Evolutionary conservation across 129 eudicot species (phyloP).

Genomic region (Apium graveolens): DNA sequence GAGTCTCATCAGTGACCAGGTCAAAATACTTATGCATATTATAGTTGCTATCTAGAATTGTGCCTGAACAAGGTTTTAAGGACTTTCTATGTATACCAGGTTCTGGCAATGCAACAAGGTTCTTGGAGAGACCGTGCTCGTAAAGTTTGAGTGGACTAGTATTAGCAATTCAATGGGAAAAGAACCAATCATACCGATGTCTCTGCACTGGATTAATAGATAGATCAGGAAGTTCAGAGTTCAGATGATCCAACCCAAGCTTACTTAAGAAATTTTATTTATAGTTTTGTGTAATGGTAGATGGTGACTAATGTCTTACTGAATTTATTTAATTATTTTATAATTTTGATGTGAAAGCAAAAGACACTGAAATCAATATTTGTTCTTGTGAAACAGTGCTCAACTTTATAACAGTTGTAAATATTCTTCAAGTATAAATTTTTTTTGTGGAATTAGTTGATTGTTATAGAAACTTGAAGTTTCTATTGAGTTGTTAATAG

Average conservation of each 20-base stretch:
- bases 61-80: not conserved
- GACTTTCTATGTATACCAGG: conserved; percentile 33
- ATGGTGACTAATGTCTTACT: not conserved
- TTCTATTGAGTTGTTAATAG: not conserved
- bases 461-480: not conserved
- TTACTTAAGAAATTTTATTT: not conserved
- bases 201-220: not conserved
- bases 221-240: not conserved
- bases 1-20: conserved; percentile 79
- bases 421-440: not conserved
- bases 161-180: not conserved
- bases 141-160: conserved; percentile 25
- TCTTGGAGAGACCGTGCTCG: conserved; percentile 94
- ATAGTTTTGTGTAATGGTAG: not conserved
- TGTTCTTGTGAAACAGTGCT: not conserved
- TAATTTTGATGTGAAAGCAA: not conserved
- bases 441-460: not conserved
- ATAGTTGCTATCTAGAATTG: not conserved
- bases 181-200: not conserved
- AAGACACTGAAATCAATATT: not conserved
- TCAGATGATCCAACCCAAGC: not conserved
- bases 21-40: conserved; percentile 17
- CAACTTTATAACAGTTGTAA: not conserved
- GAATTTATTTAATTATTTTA: not conserved
- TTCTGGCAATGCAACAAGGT: conserved; percentile 69